Evolutionary conservation across 345 rosid genomes (phyloP), one percentile per base, ranked within the genome.

Genomic region (Citrus maxima): DNA sequence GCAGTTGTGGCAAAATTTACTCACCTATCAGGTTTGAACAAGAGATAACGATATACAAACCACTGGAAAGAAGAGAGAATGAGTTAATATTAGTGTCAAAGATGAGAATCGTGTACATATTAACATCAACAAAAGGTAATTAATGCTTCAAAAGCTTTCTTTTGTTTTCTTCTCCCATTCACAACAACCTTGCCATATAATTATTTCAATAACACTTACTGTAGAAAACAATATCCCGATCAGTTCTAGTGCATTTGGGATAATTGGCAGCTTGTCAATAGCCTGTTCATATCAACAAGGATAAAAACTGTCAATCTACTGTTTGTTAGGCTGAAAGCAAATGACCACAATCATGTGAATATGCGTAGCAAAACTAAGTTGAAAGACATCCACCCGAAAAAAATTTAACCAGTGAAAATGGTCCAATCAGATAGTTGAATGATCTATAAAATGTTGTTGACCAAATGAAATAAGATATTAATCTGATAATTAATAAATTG

Each of bases 1-100:
- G 46, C 14, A 40, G 60, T 22, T 42, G 77, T n/a, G 22, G 49
- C 67, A 35, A 46, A 64, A 62, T 79, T 68, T 67, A 79, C 89
- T 81, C 78, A 92, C 99, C 97, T 85, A 51, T 89, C 87, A 13
- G 99, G 99, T 84, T 91, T 92, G 93, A 91, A 91, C 84, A 95
- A 80, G 79, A 95, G 99, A 86, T 91, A 93, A 70, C 97, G 95
- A 80, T 95, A 93, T 71, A 84, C 73, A 79, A 95, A 95, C 97
- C 99, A 92, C 99, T 93, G 98, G 63, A 74, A 81, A 61, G 64
- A 34, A 64, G 4, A 67, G 65, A 71, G 58, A 76, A 75, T 40
- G 22, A 22, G 80, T 89, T 58, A 87, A 70, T 58, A 70, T 19
- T 37, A n/a, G 22, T 56, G 10, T 28, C 49, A 35, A 35, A 25